phyloP scores from a whole-genome alignment of 2,329 filamentous ascomycete genomes.

The Curvularia eragrostidis region DNA sequence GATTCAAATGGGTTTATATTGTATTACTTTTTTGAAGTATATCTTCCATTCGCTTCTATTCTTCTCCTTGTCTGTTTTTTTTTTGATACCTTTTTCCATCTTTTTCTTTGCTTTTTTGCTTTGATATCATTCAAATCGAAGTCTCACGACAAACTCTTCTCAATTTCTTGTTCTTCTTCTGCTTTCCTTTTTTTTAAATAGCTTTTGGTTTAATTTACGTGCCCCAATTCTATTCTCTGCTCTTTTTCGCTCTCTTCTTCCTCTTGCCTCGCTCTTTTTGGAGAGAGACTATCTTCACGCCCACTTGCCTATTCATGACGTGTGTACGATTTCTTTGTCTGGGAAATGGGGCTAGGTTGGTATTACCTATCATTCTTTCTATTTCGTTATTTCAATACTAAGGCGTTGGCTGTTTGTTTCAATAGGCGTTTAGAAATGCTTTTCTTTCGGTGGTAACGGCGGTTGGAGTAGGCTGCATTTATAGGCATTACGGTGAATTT shows the following conservation, averaged over 20 bases:
- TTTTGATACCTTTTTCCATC: neutral
- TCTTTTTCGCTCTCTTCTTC: neutral
- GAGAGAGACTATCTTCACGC: neutral
- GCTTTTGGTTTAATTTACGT: conserved; percentile 2
- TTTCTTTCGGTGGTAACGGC: neutral
- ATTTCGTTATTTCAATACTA: neutral
- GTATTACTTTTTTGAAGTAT: conserved; percentile 1
- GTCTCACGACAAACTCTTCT: neutral
- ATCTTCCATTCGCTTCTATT: conserved; percentile 1
- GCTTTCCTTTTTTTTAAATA: neutral
- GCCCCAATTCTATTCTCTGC: neutral
- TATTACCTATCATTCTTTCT: neutral
- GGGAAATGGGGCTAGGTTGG: neutral
- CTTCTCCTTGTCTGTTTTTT: neutral
- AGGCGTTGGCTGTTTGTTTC: neutral
- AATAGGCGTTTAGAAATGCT: neutral
- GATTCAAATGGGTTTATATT: neutral
- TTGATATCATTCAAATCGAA: neutral
- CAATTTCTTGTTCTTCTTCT: neutral
- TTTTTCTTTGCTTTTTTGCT: neutral
- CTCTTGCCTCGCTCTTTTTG: neutral
- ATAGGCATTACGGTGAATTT: neutral
- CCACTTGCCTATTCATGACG: neutral
- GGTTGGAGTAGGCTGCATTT: neutral
- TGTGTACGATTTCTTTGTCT: neutral